These are phyloP conservation scores for Ophiosphaerella narmari DNA, from an alignment of 2,329 filamentous ascomycete genomes.

Conservation along the genomic window DNA sequence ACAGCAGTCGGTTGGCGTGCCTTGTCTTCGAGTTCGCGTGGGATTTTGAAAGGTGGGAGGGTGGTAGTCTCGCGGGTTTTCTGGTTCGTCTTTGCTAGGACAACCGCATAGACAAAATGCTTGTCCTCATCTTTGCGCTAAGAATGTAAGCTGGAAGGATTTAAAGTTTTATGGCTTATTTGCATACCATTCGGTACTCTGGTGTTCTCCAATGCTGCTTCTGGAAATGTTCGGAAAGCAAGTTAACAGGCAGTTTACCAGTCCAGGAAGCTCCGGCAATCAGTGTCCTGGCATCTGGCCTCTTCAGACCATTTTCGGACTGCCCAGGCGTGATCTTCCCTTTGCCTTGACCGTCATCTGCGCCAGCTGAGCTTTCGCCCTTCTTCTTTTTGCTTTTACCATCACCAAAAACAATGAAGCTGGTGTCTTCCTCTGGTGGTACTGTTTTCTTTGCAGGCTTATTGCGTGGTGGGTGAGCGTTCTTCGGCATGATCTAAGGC, in stretches of 20 bases:
- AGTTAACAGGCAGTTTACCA: conserved; percentile 90
- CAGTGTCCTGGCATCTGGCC: conserved; percentile 70
- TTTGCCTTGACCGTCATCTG: conserved; percentile 38
- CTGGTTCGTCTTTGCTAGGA: conserved; percentile 71
- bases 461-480: conserved; percentile 53
- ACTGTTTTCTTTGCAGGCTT: conserved; percentile 48
- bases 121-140: conserved; percentile 74
- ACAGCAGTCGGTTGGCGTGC: conserved; percentile 78
- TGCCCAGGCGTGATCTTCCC: conserved; percentile 32
- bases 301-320: conserved; percentile 56
- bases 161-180: too few relatives aligned
- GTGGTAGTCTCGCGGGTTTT: conserved; percentile 80
- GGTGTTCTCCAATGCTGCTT: conserved; percentile 95
- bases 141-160: conserved; percentile 7
- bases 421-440: conserved; percentile 53
- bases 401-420: conserved; percentile 56
- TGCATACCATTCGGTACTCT: conserved; percentile 77
- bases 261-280: conserved; percentile 98
- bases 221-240: conserved; percentile 92
- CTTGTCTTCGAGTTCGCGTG: conserved; percentile 74
- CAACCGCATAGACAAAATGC: conserved; percentile 75
- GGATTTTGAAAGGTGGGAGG: conserved; percentile 82
- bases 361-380: conserved; percentile 21
- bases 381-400: conserved; percentile 51
- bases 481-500: conserved; percentile 51